Base-by-base conservation (phyloP, 2,329 filamentous ascomycete genomes). In the Colletotrichum filicis region DNA sequence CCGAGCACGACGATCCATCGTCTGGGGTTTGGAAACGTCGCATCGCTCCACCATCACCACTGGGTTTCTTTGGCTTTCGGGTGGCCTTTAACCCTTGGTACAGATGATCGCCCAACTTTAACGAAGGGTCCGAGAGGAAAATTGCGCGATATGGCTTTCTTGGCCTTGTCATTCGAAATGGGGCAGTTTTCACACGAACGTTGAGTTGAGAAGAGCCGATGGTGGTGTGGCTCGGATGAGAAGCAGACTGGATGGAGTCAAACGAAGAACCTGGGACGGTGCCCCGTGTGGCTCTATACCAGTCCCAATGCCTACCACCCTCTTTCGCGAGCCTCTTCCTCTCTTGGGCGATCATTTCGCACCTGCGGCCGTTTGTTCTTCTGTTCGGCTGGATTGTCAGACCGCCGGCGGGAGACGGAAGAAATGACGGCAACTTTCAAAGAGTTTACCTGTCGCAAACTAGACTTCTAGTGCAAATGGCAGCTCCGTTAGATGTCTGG, bases 141-240 rank as follows among this genome's bases (percentile, higher is more conserved):
- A 52, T 32, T 61, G 42, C 22, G 46, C 19, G 35, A 56, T 22
- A 49, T 63, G 19, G 19, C 26, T 26, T 16, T 2, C 60, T 52
- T 60, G 56, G 37, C 11, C 24, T 24, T n/a, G n/a, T n/a, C 16
- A 19, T 46, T 49, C 5, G 28, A 42, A 42, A 16, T 57, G n/a
- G 19, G 58, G 58, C 28, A 24, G 6, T 19, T 28, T 28, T 67
- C 6, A 11, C 28, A 14, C n/a, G n/a, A 32, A 35, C 16, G 28
- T 32, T 46, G 19, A 42, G 46, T 65, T 56, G 30, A 49, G 42
- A 28, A 53, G 32, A 61, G 57, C 35, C 22, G 55, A n/a, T 68
- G 35, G 12, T 30, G 55, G 42, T 60, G 70, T 70, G 56, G 66
- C 70, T 73, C 56, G 61, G 71, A 65, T 62, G 71, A 73, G 60